phyloP scores from a whole-genome alignment of 768 basidiomycete genomes.

The Xerocomellus intermedius region DNA sequence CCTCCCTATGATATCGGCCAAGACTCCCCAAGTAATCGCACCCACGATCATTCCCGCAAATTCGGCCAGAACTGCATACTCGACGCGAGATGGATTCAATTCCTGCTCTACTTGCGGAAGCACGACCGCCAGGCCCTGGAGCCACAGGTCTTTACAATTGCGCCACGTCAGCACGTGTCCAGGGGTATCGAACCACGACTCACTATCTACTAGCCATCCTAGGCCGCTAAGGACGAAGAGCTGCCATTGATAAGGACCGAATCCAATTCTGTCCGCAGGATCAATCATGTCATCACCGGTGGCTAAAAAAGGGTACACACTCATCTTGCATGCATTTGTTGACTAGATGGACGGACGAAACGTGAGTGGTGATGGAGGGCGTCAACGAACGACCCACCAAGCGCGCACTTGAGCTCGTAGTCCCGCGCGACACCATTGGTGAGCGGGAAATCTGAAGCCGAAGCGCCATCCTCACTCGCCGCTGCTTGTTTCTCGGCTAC shows the following conservation, averaged over 20 bases:
- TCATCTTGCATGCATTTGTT: constrained; percentile 48
- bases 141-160: constrained; percentile 32
- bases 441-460: neutral
- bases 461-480: constrained; percentile 14
- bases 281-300: constrained; percentile 1
- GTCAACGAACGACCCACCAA: constrained; percentile 21
- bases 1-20: constrained; percentile 50
- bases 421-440: constrained; percentile 29
- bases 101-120: constrained; percentile 45
- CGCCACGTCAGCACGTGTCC: constrained; percentile 20
- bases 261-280: constrained; percentile 40
- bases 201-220: constrained; percentile 52
- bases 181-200: constrained; percentile 16
- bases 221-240: constrained; percentile 47
- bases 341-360: constrained; percentile 28
- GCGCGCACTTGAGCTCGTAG: constrained; percentile 35
- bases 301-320: constrained; percentile 25
- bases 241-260: constrained; percentile 48
- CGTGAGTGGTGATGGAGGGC: neutral
- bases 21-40: constrained; percentile 47
- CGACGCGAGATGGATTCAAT: constrained; percentile 41
- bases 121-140: constrained; percentile 48
- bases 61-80: constrained; percentile 46
- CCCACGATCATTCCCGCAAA: constrained; percentile 51
- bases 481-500: constrained; percentile 17